phyloP scores from a whole-genome alignment of 331 rosid species.

The Quercus lobata region DNA sequence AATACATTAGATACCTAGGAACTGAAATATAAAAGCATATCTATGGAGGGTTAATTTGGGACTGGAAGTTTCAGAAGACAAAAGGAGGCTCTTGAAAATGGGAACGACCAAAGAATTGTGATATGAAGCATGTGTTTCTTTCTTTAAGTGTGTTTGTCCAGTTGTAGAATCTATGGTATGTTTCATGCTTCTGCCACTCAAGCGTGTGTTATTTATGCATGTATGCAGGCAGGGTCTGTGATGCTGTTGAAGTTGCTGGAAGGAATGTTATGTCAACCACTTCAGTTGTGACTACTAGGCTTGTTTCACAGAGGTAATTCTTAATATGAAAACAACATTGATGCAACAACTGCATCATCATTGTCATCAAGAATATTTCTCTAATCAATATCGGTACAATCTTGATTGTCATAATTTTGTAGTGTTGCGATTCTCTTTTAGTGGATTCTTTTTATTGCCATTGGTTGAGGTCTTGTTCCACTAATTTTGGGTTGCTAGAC shows the following conservation, averaged over 20 bases:
- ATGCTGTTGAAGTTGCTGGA: slow-evolving; percentile 93
- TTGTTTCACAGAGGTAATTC: slow-evolving; percentile 71
- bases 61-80: background rate
- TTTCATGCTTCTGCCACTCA: background rate
- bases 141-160: background rate
- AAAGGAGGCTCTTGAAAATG: background rate
- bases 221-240: slow-evolving; percentile 65
- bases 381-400: background rate
- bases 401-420: background rate
- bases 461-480: background rate
- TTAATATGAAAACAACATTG: background rate
- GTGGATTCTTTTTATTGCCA: background rate
- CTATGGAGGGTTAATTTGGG: background rate
- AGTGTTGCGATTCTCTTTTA: background rate
- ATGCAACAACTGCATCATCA: background rate
- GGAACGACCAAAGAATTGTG: background rate
- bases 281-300: slow-evolving; percentile 79
- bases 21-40: background rate
- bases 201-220: background rate
- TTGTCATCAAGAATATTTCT: background rate
- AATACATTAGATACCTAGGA: background rate
- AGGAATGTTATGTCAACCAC: slow-evolving; percentile 92
- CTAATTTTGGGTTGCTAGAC: background rate
- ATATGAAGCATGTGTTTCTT: background rate
- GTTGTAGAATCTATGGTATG: background rate